phyloP scores from a whole-genome alignment of 225 moss, liverwort and hornwort species.

The Pleurozium schreberi region DNA sequence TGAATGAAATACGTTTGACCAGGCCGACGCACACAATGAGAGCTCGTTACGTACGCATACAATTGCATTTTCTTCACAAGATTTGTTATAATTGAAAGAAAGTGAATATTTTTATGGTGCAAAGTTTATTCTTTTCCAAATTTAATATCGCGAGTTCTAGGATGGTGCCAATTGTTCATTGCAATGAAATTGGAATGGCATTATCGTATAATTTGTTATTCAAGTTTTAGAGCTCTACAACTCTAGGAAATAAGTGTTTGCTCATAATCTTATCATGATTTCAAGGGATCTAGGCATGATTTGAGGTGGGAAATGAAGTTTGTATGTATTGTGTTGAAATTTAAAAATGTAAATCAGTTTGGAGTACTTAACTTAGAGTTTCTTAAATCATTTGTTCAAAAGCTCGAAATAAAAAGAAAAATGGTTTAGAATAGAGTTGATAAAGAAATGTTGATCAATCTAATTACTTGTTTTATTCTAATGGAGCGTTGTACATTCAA shows the following conservation, averaged over 20 bases:
- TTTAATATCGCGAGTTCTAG: not conserved
- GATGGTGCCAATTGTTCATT: not conserved
- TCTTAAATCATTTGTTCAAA: not conserved
- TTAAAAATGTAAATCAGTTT: fast-evolving
- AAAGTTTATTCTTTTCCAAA: too few species aligned
- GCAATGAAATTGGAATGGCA: not conserved
- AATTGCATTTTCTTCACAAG: not conserved
- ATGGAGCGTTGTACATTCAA: not conserved
- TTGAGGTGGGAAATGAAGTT: not conserved
- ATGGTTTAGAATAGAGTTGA: not conserved
- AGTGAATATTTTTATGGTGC: not conserved
- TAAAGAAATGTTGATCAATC: not conserved
- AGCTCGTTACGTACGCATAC: too few species aligned
- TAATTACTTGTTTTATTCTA: too few species aligned
- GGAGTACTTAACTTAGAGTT: not conserved
- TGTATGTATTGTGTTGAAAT: not conserved
- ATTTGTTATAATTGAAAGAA: not conserved
- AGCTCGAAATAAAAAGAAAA: not conserved
- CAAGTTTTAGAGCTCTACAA: too few species aligned
- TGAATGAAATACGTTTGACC: too few species aligned
- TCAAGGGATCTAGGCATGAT: too few species aligned
- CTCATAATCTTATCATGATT: too few species aligned
- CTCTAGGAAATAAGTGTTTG: not conserved
- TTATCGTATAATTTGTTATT: not conserved
- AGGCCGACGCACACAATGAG: too few species aligned